Evolutionary conservation across 805 yeast genomes (phyloP).

Genomic region (Kuraishia borneana): DNA sequence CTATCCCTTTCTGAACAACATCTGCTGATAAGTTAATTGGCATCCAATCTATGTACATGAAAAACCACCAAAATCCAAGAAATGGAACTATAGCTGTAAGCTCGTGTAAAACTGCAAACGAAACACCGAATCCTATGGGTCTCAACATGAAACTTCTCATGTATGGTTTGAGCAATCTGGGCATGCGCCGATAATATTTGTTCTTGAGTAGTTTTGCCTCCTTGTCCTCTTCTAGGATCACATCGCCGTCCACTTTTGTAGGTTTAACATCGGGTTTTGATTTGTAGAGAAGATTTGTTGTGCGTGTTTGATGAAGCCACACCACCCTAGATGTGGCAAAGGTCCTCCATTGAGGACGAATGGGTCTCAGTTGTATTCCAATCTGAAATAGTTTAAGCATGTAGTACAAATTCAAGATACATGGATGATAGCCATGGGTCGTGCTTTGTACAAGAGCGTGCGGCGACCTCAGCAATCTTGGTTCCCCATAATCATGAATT

Average conservation of each 20-base stretch:
- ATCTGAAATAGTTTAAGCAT: too few species aligned
- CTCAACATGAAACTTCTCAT: constrained; percentile 16
- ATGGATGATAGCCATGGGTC: too few species aligned
- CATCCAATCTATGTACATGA: constrained; percentile 28
- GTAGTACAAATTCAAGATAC: too few species aligned
- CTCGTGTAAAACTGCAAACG: constrained; percentile 41
- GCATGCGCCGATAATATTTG: constrained; percentile 19
- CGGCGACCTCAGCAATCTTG: too few species aligned
- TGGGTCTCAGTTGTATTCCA: too few species aligned
- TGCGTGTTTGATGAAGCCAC: not conserved
- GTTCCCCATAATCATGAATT: too few species aligned
- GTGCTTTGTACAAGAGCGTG: too few species aligned
- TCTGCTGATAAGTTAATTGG: constrained; percentile 39
- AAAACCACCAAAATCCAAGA: constrained; percentile 35
- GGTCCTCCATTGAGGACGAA: too few species aligned
- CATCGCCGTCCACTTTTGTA: not conserved
- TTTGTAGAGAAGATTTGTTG: not conserved
- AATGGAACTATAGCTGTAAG: constrained; percentile 42
- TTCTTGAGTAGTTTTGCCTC: constrained; percentile 14
- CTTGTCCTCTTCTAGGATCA: constrained; percentile 2
- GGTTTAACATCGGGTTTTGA: not conserved
- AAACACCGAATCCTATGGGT: constrained; percentile 26
- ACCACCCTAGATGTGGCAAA: too few species aligned
- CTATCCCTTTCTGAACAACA: constrained; percentile 34
- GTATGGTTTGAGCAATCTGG: constrained; percentile 19